Base-by-base conservation (phyloP, 2,329 filamentous ascomycete genomes). In the Colletotrichum shisoi region DNA sequence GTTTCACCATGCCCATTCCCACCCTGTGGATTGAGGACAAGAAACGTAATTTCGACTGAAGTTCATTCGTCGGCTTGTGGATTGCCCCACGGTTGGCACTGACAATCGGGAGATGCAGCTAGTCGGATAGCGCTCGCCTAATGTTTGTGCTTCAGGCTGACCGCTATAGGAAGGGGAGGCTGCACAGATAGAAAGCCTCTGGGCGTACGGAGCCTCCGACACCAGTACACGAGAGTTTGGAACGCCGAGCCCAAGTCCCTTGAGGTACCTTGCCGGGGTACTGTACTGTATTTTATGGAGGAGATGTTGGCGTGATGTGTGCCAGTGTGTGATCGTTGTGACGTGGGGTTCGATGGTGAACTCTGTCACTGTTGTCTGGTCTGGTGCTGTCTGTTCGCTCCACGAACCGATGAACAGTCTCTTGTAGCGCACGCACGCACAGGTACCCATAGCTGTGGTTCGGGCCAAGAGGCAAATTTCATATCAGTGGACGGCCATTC, bases 11-110 rank as follows among this genome's bases (percentile, higher is more conserved):
- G 49, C 5, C 24, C 13, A 48, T 58, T 46, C n/a, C 31, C 31
- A 62, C 21, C 21, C 17, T 48, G n/a, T 44, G 31, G 42, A 44
- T 24, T 45, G 52, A 45, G 31, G 39, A 44, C 27, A 40, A 27
- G 34, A 42, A 34, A 17, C 13, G 52, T 13, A 63, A 67, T 63
- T 63, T 67, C 42, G 27, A 67, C 48, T 59, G 24, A 44, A 54
- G 53, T 42, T 24, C 34, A 59, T 63, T 53, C 34, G 11, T 44
- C 60, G 54, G 64, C 48, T 64, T 59, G 54, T 49, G 54, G 48
- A 54, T 39, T 67, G 54, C 64, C 61, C 64, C 64, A 67, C 53
- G 64, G 61, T 59, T 64, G 54, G 64, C 61, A 58, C 54, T 64
- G 54, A 67, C 59, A 61, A 37, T 12, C 60, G 48, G 34, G 61